Conservation (phyloP, 2,329 filamentous ascomycete species). For the Fusarium coffeatum region DNA sequence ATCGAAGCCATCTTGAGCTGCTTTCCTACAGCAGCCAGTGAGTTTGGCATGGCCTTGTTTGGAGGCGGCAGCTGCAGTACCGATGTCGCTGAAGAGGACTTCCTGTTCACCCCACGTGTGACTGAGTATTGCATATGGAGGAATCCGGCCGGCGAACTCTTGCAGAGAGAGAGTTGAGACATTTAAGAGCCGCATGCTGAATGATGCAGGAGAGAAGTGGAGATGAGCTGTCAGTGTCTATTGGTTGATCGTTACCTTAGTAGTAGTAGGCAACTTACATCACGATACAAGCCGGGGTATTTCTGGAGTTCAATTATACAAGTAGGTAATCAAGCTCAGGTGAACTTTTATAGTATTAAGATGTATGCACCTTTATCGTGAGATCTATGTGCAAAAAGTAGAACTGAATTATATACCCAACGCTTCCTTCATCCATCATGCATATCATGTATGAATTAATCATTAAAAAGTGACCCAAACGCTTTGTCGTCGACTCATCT, state of each 20-base stretch:
- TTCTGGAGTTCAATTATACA: neutral
- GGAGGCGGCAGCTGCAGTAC: neutral
- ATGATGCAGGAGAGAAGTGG: neutral
- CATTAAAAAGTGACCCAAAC: constrained; percentile 24
- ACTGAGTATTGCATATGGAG: constrained; percentile 19
- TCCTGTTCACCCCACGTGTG: constrained; percentile 24
- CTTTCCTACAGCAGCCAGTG: constrained; percentile 4
- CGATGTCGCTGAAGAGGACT: constrained; percentile 9
- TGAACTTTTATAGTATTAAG: constrained; percentile 32
- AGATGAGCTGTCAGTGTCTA: neutral
- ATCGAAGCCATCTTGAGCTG: constrained; percentile 13
- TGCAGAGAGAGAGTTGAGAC: constrained; percentile 10
- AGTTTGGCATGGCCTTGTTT: constrained; percentile 17
- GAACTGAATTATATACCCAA: constrained; percentile 41
- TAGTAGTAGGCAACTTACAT: neutral
- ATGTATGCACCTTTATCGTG: constrained; percentile 32
- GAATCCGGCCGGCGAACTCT: constrained; percentile 8
- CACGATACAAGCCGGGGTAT: neutral
- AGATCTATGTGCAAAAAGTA: constrained; percentile 33
- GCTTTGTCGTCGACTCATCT: constrained; percentile 18
- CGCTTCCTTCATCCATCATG: constrained; percentile 21
- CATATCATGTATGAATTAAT: constrained; percentile 21
- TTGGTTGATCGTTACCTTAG: neutral
- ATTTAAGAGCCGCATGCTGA: constrained; percentile 18
- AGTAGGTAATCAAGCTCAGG: neutral